A percentile compares a stretch with the other conserved stretches of the same genome.
Conservation (phyloP, 1,139 yeast genomes). For the Debaryomyces sp. region DNA sequence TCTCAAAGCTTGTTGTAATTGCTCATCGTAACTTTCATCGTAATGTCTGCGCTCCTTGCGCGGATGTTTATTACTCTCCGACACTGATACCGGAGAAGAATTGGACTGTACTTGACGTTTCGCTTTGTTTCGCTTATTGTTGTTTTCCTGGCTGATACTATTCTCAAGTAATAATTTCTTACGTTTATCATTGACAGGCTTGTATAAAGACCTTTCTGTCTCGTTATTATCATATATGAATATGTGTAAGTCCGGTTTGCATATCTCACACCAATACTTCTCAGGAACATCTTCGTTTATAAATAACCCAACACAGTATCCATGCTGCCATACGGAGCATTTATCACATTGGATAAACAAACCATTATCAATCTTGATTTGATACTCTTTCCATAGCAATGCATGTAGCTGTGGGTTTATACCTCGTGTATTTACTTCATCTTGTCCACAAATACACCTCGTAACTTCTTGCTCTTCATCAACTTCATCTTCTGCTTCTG, state of each 20-base stretch:
- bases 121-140: slow-evolving; percentile 17
- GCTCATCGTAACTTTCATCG: slow-evolving; percentile 66
- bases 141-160: slow-evolving; percentile 18
- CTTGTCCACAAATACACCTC: slow-evolving; percentile 84
- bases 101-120: slow-evolving; percentile 13
- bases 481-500: slow-evolving; percentile 29
- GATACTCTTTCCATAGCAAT: slow-evolving; percentile 51
- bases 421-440: slow-evolving; percentile 53
- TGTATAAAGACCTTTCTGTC: slow-evolving; percentile 46
- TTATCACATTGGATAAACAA: slow-evolving; percentile 86
- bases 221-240: slow-evolving; percentile 40
- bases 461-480: slow-evolving; percentile 75
- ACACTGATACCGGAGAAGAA: slow-evolving; percentile 14
- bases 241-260: slow-evolving; percentile 81
- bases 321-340: slow-evolving; percentile 98
- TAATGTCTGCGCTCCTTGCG: slow-evolving; percentile 38
- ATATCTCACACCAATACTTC: slow-evolving; percentile 89
- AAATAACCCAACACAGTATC: slow-evolving; percentile 85
- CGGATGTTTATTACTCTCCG: slow-evolving; percentile 18
- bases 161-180: slow-evolving; percentile 39
- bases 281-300: slow-evolving; percentile 81
- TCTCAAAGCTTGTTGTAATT: slow-evolving; percentile 67
- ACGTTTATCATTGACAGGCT: slow-evolving; percentile 51
- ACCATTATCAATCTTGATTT: slow-evolving; percentile 74
- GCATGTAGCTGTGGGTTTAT: slow-evolving; percentile 44